Base-by-base conservation (phyloP, 495 filamentous ascomycete genomes). In the Aspergillus mulundensis region DNA sequence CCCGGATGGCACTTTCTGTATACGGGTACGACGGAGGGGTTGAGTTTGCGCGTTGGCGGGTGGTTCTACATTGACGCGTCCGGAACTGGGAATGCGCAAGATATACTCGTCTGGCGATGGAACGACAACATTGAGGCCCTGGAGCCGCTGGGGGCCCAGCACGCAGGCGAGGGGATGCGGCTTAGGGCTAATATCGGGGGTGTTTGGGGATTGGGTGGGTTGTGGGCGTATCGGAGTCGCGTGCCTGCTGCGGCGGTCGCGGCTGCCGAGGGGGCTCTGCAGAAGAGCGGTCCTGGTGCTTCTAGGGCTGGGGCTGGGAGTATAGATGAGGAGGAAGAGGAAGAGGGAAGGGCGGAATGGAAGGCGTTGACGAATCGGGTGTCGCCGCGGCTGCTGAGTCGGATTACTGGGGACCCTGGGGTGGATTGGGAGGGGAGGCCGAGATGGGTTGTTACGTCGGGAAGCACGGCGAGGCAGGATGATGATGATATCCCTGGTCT, bases 1-100 rank as follows among this genome's bases (percentile, higher is more conserved):
- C 44, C 64, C 2, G 83, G 83, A 41, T 82, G 76, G 71, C 84
- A 87, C 57, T 85, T 86, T 59, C 66, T 84, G 16, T 87, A 85
- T 63, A 82, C 78, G 0, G 74, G 81, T 20, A 76, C 81, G 21
- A 82, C 77, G 42, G 68, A 77, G 23, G 78, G 77, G 14, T 67
- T 83, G 21, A 83, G 83, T 5, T 65, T 85, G 14, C 76, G 84
- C 12, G 77, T 82, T 57, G 84, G 84, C 8, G 75, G 76, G 38
- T 87, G 84, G 84, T 83, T 87, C 66, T 70, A 78, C 51, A 71
- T 87, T 38, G 40, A 50, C 21, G 53, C 65, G 8, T 57, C 24
- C 5, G 28, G 16, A 2, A 30, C 59, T n/a, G 52, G 64, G 16
- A 56, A 61, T 19, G 16, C 19, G 2, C 45, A 62, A 7, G 68